Evolutionary conservation across 2,329 filamentous ascomycete species (phyloP).

Genomic region (Balansia obtecta): DNA sequence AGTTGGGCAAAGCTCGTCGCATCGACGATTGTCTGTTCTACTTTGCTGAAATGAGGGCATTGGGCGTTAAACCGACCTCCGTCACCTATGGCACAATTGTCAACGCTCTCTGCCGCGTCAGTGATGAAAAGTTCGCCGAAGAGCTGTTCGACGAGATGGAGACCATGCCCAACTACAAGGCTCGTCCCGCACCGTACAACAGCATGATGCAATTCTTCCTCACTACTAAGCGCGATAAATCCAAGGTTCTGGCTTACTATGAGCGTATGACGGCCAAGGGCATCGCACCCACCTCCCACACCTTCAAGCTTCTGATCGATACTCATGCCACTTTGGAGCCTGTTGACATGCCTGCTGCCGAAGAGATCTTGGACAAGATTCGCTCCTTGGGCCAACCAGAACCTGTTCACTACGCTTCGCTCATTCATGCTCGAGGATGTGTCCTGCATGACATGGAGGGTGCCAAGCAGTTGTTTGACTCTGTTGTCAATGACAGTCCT

Average conservation of each 20-base stretch:
- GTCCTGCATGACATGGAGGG: conserved; percentile 83
- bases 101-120: conserved; percentile 92
- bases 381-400: conserved; percentile 67
- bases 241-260: conserved; percentile 89
- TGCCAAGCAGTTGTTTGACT: conserved; percentile 71
- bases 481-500: conserved; percentile 54
- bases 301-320: conserved; percentile 94
- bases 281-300: conserved; percentile 88
- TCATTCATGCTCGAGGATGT: conserved; percentile 93
- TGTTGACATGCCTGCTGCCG: conserved; percentile 75
- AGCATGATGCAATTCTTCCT: conserved; percentile 99
- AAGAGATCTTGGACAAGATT: conserved; percentile 71
- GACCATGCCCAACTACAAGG: conserved; percentile 96
- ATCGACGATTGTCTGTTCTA: conserved; percentile 98
- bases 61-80: conserved; percentile 88
- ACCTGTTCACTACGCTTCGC: conserved; percentile 86
- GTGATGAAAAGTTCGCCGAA: conserved; percentile 93
- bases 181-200: conserved; percentile 93
- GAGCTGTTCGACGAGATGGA: conserved; percentile 99
- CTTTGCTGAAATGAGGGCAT: conserved; percentile 91
- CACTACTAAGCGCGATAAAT: conserved; percentile 89
- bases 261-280: conserved; percentile 81
- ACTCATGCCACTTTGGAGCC: conserved; percentile 90
- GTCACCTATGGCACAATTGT: conserved; percentile 98
- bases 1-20: conserved; percentile 91